phyloP scores from a whole-genome alignment of 2,329 filamentous ascomycete genomes.

The Diaporthe ampelina region DNA sequence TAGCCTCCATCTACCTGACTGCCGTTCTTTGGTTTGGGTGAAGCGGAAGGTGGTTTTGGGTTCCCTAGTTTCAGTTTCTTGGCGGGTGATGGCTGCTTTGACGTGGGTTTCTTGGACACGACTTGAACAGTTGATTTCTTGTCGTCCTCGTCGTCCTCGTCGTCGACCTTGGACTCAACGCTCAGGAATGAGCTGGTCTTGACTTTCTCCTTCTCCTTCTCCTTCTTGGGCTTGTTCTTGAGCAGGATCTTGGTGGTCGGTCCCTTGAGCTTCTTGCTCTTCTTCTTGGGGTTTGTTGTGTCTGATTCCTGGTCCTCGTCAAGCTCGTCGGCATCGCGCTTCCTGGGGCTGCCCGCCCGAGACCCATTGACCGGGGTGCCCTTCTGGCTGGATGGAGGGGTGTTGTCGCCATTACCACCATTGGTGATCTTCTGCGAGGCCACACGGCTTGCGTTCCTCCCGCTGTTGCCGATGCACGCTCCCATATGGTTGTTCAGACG shows the following conservation, averaged over 20 bases:
- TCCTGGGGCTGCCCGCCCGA: slow-evolving; percentile 67
- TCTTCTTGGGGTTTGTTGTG: slow-evolving; percentile 67
- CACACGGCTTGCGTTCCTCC: slow-evolving; percentile 72
- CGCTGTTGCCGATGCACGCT: slow-evolving; percentile 76
- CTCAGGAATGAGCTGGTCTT: slow-evolving; percentile 65
- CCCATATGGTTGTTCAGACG: slow-evolving; percentile 78
- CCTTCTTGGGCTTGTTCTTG: slow-evolving; percentile 70
- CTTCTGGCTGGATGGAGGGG: slow-evolving; percentile 74
- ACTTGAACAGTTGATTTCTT: slow-evolving; percentile 56
- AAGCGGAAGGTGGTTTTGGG: slow-evolving; percentile 62
- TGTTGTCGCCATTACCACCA: slow-evolving; percentile 65
- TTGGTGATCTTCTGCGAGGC: slow-evolving; percentile 75
- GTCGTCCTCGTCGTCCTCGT: slow-evolving; percentile 54
- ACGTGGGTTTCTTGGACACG: slow-evolving; percentile 57
- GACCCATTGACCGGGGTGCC: slow-evolving; percentile 71
- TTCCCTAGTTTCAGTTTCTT: slow-evolving; percentile 60
- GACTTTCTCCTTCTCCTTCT: slow-evolving; percentile 56
- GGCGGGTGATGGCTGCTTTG: slow-evolving; percentile 58
- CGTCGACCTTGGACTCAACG: slow-evolving; percentile 60
- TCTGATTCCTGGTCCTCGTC: slow-evolving; percentile 68
- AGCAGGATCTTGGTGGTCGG: slow-evolving; percentile 68
- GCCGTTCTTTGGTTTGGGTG: slow-evolving; percentile 64
- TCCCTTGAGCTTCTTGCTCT: slow-evolving; percentile 66
- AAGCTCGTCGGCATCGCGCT: slow-evolving; percentile 67
- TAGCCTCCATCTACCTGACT: slow-evolving; percentile 65